Conservation (phyloP, 1,284 basidiomycete genomes). For the Papiliotrema flavescens region DNA sequence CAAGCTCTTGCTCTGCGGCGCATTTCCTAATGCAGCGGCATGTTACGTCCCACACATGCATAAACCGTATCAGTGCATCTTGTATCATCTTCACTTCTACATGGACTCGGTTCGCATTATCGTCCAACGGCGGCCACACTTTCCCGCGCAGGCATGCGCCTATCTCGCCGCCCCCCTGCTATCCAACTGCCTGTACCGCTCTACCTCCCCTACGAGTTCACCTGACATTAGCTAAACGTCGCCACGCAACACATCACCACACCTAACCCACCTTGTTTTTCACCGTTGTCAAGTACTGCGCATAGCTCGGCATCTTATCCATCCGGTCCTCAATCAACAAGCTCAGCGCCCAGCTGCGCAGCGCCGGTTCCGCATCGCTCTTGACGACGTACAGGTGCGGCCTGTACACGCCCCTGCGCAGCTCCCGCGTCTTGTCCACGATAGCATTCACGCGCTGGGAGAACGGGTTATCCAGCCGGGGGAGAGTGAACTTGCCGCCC, state of each 20-base stretch:
- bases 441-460: constrained; percentile 89
- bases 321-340: constrained; percentile 93
- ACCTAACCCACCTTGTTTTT: constrained; percentile 64
- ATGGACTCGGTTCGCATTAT: no score
- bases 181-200: no score
- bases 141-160: no score
- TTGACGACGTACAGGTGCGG: constrained; percentile 97
- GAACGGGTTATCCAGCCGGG: constrained; percentile 85
- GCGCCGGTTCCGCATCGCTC: constrained; percentile 91
- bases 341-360: constrained; percentile 92
- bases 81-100: no score
- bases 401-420: constrained; percentile 76
- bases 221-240: neutral
- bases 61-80: no score
- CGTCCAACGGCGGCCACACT: no score
- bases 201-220: neutral
- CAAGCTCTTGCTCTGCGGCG: no score
- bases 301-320: constrained; percentile 91
- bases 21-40: no score
- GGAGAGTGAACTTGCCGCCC: constrained; percentile 89
- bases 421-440: constrained; percentile 84
- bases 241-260: neutral
- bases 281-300: constrained; percentile 78
- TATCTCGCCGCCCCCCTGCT: no score
- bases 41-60: no score